A percentile compares a stretch with the other conserved stretches of the same genome.
Conservation (phyloP, 345 rosid genomes). For the Viola odorata region DNA sequence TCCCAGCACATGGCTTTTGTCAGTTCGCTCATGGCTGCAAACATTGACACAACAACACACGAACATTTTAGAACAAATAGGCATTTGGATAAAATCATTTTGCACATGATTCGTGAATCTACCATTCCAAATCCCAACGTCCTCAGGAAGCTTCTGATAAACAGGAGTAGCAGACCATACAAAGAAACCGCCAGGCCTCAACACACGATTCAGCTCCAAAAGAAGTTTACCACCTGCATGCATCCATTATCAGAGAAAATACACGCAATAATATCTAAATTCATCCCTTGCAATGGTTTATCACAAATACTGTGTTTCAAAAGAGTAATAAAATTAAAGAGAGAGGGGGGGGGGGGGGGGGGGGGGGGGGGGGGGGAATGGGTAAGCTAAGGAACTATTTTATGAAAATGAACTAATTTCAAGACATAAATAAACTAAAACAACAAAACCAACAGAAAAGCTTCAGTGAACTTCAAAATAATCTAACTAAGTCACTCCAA, state of each 20-base stretch:
- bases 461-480: not conserved
- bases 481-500: not conserved
- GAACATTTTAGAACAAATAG: constrained; percentile 20
- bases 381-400: too few species aligned
- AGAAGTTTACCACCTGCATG: constrained; percentile 86
- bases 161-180: constrained; percentile 99
- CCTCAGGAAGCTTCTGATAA: constrained; percentile 70
- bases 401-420: too few species aligned
- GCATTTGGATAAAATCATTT: constrained; percentile 1
- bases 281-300: not conserved
- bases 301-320: too few species aligned
- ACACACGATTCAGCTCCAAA: constrained; percentile 75
- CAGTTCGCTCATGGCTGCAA: constrained; percentile 79
- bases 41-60: constrained; percentile 16
- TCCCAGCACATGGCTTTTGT: constrained; percentile 91
- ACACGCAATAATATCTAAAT: not conserved
- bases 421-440: not conserved
- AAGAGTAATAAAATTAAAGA: too few species aligned
- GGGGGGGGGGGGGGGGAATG: too few species aligned
- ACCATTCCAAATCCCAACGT: constrained; percentile 92
- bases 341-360: too few species aligned
- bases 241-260: not conserved
- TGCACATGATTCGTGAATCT: not conserved
- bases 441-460: not conserved
- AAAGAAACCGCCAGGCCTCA: constrained; percentile 90